Percentiles rank a stretch among this genome's conserved stretches.
Evolutionary conservation across 139 green algal species (phyloP).

Genomic region (Chlamydomonas sp.): DNA sequence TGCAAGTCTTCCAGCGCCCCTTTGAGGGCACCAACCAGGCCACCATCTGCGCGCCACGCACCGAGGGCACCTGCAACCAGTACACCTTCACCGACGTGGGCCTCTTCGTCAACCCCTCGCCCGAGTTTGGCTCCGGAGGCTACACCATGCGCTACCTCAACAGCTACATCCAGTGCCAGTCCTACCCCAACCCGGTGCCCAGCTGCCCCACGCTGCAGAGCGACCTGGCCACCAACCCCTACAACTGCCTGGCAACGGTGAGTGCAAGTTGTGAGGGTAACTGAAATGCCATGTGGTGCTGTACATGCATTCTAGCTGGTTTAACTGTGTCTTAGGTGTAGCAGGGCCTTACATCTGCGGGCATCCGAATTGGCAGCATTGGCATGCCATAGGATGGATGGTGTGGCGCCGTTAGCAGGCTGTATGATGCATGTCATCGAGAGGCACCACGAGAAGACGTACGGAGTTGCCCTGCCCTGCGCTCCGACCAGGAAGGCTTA

Average conservation of each 20-base stretch:
- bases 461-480: no score
- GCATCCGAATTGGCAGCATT: no score
- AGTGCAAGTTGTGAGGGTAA: no score
- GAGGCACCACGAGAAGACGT: no score
- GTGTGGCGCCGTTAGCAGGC: no score
- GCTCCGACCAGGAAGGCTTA: no score
- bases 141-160: conserved; percentile 27
- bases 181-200: conserved; percentile 13
- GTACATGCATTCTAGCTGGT: no score
- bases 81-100: conserved; percentile 15
- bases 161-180: conserved; percentile 15
- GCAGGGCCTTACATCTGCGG: no score
- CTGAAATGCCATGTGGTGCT: no score
- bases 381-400: no score
- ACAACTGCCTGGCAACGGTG: conserved; percentile 12
- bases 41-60: neutral
- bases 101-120: conserved; percentile 16
- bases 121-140: conserved; percentile 21
- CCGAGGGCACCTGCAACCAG: conserved; percentile 16
- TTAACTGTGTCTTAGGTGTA: no score
- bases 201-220: conserved; percentile 2
- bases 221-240: conserved; percentile 1
- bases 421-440: no score
- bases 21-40: neutral
- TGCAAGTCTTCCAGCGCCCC: conserved; percentile 6